Evolutionary conservation across 352 stramenopile species (phyloP).

Genomic region (Phytophthora pluvialis): DNA sequence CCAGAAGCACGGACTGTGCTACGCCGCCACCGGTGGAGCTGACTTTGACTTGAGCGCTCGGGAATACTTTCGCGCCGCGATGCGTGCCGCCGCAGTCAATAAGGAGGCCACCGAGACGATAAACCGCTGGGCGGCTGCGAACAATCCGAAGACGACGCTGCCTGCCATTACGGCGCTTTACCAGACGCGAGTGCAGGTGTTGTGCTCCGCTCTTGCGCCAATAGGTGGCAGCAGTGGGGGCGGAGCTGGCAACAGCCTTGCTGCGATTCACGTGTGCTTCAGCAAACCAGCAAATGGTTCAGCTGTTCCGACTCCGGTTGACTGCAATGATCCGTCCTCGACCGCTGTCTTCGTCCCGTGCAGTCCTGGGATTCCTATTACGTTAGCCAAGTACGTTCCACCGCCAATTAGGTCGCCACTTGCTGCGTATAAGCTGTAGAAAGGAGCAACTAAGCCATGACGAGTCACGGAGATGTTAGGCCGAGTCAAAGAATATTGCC

Average conservation of each 20-base stretch:
- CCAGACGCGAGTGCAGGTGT: slow-evolving; percentile 38
- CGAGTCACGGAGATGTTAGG: too few relatives aligned
- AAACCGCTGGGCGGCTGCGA: slow-evolving; percentile 35
- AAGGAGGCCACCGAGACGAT: slow-evolving; percentile 35
- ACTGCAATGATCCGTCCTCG: slow-evolving; percentile 28
- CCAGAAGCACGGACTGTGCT: slow-evolving; percentile 89
- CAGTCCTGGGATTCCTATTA: slow-evolving; percentile 26
- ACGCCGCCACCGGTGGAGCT: slow-evolving; percentile 48
- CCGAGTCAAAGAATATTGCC: too few relatives aligned
- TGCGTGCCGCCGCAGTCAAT: slow-evolving; percentile 31
- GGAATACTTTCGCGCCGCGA: slow-evolving; percentile 41
- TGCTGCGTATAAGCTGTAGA: slow-evolving; percentile 4
- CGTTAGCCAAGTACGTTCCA: slow-evolving; percentile 22
- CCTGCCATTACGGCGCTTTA: slow-evolving; percentile 44
- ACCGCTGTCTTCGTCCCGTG: slow-evolving; percentile 36
- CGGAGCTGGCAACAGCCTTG: slow-evolving; percentile 33
- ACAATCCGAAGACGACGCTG: slow-evolving; percentile 33
- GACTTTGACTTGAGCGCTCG: slow-evolving; percentile 39
- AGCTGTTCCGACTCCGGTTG: slow-evolving; percentile 23
- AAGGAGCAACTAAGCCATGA: too few relatives aligned
- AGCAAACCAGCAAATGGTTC: slow-evolving; percentile 30
- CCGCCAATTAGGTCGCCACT: not conserved
- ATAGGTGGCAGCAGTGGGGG: slow-evolving; percentile 5
- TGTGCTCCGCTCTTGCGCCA: slow-evolving; percentile 43
- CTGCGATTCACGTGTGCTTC: slow-evolving; percentile 53